These are phyloP conservation scores for Schizophyllum amplum DNA, from an alignment of 1,284 basidiomycete species.

Conservation along the genomic window DNA sequence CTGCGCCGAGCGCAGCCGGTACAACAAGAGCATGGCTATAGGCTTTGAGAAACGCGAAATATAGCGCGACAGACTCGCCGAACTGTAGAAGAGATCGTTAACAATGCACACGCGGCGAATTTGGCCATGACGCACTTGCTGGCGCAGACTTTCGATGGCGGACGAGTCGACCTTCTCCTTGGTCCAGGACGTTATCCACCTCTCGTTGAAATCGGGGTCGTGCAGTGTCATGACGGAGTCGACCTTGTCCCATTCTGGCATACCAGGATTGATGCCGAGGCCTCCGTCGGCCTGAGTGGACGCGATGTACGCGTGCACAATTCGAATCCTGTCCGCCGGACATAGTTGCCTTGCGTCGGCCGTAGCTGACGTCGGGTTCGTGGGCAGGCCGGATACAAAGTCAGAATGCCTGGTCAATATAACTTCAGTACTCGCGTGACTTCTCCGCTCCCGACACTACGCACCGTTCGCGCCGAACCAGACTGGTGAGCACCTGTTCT, in stretches of 20 bases:
- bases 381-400: slow-evolving; percentile 55
- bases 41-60: slow-evolving; percentile 81
- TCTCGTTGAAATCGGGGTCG: slow-evolving; percentile 71
- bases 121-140: slow-evolving; percentile 36
- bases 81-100: slow-evolving; percentile 41
- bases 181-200: slow-evolving; percentile 64
- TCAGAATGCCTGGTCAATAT: slow-evolving; percentile 43
- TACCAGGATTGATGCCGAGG: slow-evolving; percentile 67
- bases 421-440: slow-evolving; percentile 4
- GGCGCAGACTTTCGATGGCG: slow-evolving; percentile 50
- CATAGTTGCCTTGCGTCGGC: slow-evolving; percentile 39
- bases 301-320: slow-evolving; percentile 71
- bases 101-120: slow-evolving; percentile 1
- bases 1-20: slow-evolving; percentile 53
- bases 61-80: slow-evolving; percentile 83
- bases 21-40: slow-evolving; percentile 76
- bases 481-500: slow-evolving; percentile 47
- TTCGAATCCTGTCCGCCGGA: slow-evolving; percentile 71
- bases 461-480: slow-evolving; percentile 73
- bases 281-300: slow-evolving; percentile 66
- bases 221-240: slow-evolving; percentile 80
- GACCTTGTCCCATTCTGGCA: slow-evolving; percentile 69
- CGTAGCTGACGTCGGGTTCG: slow-evolving; percentile 35
- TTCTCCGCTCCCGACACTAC: slow-evolving; percentile 22
- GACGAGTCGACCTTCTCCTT: slow-evolving; percentile 50